Evolutionary conservation across 805 yeast genomes (phyloP).

Genomic region (Wickerhamiella parazyma): DNA sequence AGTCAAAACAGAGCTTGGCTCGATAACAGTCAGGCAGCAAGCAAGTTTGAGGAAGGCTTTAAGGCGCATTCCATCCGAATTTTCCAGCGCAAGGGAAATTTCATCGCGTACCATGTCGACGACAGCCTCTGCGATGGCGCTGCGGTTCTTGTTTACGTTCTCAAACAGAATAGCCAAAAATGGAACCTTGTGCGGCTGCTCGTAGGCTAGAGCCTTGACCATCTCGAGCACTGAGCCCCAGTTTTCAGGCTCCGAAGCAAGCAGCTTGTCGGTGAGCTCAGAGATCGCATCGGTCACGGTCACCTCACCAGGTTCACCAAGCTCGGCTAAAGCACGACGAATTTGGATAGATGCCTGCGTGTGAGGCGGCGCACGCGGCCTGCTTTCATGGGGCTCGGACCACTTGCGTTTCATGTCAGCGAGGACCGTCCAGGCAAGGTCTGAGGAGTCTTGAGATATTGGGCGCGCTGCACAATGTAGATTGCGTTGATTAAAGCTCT

Average conservation of each 20-base stretch:
- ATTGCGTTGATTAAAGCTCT: too few relatives aligned
- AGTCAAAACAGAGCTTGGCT: conserved; percentile 34
- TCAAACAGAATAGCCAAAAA: conserved; percentile 56
- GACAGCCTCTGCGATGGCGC: conserved; percentile 52
- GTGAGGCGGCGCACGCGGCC: conserved; percentile 1
- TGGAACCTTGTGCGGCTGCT: conserved; percentile 83
- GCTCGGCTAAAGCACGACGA: conserved; percentile 35
- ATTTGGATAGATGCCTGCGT: conserved; percentile 9
- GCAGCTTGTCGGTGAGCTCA: conserved; percentile 17
- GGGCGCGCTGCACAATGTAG: too few relatives aligned
- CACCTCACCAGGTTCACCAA: conserved; percentile 40
- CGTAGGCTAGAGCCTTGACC: conserved; percentile 54
- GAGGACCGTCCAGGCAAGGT: too few relatives aligned
- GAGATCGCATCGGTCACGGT: conserved; percentile 12
- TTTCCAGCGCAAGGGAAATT: conserved; percentile 42
- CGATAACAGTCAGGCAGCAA: conserved; percentile 51
- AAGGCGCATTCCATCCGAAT: conserved; percentile 44
- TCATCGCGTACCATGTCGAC: conserved; percentile 55
- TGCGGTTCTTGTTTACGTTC: conserved; percentile 49
- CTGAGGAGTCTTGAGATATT: too few relatives aligned
- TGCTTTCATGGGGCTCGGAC: conserved; percentile 1
- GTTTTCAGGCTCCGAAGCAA: conserved; percentile 37
- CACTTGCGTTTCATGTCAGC: conserved; percentile 7
- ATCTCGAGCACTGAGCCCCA: conserved; percentile 49
- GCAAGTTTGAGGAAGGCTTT: conserved; percentile 61